Conservation (phyloP, 495 filamentous ascomycete genomes). For the Penicillium verhagenii region DNA sequence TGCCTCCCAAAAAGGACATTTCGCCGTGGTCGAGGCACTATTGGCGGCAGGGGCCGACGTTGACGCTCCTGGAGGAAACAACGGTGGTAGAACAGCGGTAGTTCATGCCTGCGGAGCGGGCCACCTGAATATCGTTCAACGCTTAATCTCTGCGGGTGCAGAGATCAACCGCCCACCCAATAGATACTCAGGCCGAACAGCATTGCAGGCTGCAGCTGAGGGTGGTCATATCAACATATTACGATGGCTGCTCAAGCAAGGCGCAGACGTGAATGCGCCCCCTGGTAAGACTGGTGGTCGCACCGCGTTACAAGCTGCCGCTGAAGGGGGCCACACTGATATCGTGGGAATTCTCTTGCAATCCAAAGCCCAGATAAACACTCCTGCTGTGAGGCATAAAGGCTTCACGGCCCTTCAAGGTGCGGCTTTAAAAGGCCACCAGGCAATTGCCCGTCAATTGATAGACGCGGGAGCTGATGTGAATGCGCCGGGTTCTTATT, state of each 20-base stretch:
- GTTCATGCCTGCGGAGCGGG: conserved; percentile 3
- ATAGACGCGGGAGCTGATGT: conserved; percentile 8
- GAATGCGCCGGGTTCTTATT: conserved; percentile 7
- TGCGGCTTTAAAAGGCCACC: conserved; percentile 6
- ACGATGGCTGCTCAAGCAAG: conserved; percentile 26
- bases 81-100: conserved; percentile 9
- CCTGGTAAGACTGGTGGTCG: conserved; percentile 17
- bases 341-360: conserved; percentile 7
- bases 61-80: conserved; percentile 16
- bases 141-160: conserved; percentile 8
- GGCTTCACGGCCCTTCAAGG: conserved; percentile 10
- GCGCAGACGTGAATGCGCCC: conserved; percentile 29
- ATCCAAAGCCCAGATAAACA: not conserved
- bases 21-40: conserved; percentile 3
- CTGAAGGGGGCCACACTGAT: not conserved
- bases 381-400: conserved; percentile 2
- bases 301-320: conserved; percentile 26
- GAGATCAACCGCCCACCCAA: conserved; percentile 10
- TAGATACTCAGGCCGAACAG: conserved; percentile 11
- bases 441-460: not conserved
- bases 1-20: conserved; percentile 9
- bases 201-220: conserved; percentile 31
- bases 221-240: conserved; percentile 19
- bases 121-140: conserved; percentile 6
- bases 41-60: conserved; percentile 20